Evolutionary conservation across 1,284 basidiomycete species (phyloP), one percentile per base, ranked within the genome.

Genomic region (Pascua guehoae): DNA sequence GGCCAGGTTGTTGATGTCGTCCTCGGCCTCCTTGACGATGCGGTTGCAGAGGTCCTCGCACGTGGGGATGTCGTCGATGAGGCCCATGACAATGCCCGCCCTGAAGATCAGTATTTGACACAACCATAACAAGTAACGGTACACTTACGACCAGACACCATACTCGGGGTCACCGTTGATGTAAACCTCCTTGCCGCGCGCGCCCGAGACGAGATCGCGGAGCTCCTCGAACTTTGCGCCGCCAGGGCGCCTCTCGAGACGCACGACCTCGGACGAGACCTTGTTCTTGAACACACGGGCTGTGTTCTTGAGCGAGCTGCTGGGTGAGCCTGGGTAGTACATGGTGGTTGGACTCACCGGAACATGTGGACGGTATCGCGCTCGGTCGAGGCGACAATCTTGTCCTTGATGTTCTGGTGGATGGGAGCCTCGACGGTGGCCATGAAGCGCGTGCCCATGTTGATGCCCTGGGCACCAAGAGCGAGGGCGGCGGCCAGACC

Each of bases 171-270:
- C 91, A 14, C 93, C 92, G 7, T 75, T 82, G 71, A 91, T 89
- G 74, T 93, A 96, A 9, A 95, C 93, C 53, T 82, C 56, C 18
- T 61, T 55, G 32, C 70, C 91, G 12, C 89, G 81, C 15, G 81
- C 81, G 36, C 92, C 93, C 2, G 89, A 85, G 11, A 95, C 93
- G 49, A 96, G 83, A 43, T 91, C 85, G 36, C 84, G 81, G 16
- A 94, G 66, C 38, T 97, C 92, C 68, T 89, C 85, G 67, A 97
- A 96, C 76, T 94, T 87, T 51, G 88, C 89, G 8, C 91, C 90
- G 43, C 86, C 88, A 0, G 88, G 87, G 51, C 87, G 82, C 15
- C 81, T 81, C 78, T 96, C 93, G 48, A 93, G 82, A 15, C 82
- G 79, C 18, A 94, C 88, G 15, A 97, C 92, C 72, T 95, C 86